Conservation (phyloP, 257 asterid species). For the Salvia rosmarinus region DNA sequence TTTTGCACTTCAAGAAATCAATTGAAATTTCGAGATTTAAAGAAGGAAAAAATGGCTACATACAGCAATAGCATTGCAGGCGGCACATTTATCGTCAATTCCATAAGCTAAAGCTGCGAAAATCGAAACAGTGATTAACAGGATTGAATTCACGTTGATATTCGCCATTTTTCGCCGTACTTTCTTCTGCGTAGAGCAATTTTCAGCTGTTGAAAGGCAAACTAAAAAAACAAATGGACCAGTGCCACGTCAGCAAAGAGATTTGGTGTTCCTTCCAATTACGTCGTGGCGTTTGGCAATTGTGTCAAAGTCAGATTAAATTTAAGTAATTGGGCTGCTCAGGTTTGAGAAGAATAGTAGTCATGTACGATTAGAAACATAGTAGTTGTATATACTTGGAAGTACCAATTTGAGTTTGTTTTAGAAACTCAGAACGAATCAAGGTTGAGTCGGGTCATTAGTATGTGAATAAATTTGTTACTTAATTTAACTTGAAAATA, state of each 20-base stretch:
- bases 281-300: slow-evolving; percentile 28
- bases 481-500: no score
- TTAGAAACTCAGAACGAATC: no score
- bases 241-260: slow-evolving; percentile 29
- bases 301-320: neutral
- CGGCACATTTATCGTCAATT: slow-evolving; percentile 83
- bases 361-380: no score
- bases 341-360: neutral
- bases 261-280: slow-evolving; percentile 39
- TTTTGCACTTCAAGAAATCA: neutral
- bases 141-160: slow-evolving; percentile 9
- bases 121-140: slow-evolving; percentile 27
- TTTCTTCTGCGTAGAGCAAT: slow-evolving; percentile 8
- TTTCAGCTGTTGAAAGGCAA: slow-evolving; percentile 12
- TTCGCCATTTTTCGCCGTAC: slow-evolving; percentile 37
- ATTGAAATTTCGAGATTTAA: neutral
- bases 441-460: no score
- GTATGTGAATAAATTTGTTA: no score
- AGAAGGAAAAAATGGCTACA: slow-evolving; percentile 31
- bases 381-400: no score
- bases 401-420: no score
- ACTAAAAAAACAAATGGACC: neutral
- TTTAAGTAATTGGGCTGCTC: slow-evolving; percentile 16
- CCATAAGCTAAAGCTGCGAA: slow-evolving; percentile 43
- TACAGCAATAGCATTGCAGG: slow-evolving; percentile 94